Base-by-base conservation (phyloP, 2,329 filamentous ascomycete genomes). In the Talaromyces piceae region DNA sequence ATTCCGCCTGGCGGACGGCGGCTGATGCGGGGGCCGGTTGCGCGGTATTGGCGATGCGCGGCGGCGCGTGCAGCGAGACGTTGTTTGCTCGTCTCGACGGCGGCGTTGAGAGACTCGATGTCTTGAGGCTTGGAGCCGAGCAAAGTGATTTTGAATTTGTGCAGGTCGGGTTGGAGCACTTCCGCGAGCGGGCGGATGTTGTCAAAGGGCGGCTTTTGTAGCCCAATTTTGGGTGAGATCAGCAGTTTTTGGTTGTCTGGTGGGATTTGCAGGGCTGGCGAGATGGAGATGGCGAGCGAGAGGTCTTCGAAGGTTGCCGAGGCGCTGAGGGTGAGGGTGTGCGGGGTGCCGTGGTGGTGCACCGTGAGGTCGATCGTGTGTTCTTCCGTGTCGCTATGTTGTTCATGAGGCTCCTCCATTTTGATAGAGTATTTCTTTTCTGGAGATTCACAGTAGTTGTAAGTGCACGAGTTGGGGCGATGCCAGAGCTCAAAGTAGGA, bases 301-400 rank as follows among this genome's bases (percentile, higher is more conserved):
- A 75, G 69, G 51, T 73, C 70, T 56, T 65, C 57, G 27, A 83
- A 70, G 1, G 78, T 83, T 51, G 79, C 74, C 54, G 73, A 65
- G 30, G 68, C 47, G 13, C 76, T 60, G 43, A 82, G 73, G 9
- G 67, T 64, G 41, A 82, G 62, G 16, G 67, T 65, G 56, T 80
- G 67, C 1, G 72, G 67, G 46, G 74, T 74, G 60, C 76, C 74
- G 62, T 82, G 79, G 58, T 83, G 76, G 55, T 75, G 74, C 33
- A 83, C 62, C 30, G 63, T 60, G 52, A 76, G 41, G 49, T 28
- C 22, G 22, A 41, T 45, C n/a, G 41, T 53, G 39, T 41, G 18
- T 5, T 37, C 31, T 18, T 37, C n/a, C n/a, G 28, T 7, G 28
- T 30, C 28, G 28, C 28, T 30, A 30, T 30, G 28, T 30, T 30